Evolutionary conservation across 495 filamentous ascomycete genomes (phyloP), one percentile per base, ranked within the genome.

Genomic region (Darksidea phi): DNA sequence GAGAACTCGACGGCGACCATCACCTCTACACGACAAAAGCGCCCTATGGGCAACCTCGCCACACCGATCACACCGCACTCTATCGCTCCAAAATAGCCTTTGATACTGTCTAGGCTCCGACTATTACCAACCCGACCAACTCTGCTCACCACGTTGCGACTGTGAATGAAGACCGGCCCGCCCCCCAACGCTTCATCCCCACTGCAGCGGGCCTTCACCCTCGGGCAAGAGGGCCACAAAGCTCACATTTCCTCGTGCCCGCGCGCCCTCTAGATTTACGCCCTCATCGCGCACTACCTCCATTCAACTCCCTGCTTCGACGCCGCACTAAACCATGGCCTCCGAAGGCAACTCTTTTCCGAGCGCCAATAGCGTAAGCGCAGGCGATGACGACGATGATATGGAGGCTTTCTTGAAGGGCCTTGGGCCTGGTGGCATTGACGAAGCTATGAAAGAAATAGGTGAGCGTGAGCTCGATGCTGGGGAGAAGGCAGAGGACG

Each of bases 401-500:
- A 54, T 71, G 36, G 10, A n/a, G 5, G 45, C 15, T 13, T 38
- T 69, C 12, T 26, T 66, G 5, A 36, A 48, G 6, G 59, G 7
- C 18, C 13, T 53, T 15, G 37, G 6, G 3, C 13, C 28, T 12
- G 26, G 18, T 1, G 37, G 53, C 24, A 48, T 48, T 37, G 59
- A 58, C 51, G 63, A 66, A 20, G 66, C 71, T 57, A 25, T 68
- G 20, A 47, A 57, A 8, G 46, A 55, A 1, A 21, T 63, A 6
- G 38, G n/a, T 4, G 28, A 47, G 10, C 54, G 68, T 26, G 62
- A 69, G 18, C 72, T 87, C 48, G 84, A 86, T 28, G 76, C 79
- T 17, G 82, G 82, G 1, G 87, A 90, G 61, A 93, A 91, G 69
- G 88, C 86, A 8, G 87, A 87, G 37, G 86, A 91, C 75, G 88